Evolutionary conservation across 2,329 filamentous ascomycete genomes (phyloP).

Genomic region (Conoideocrella luteorostrata): DNA sequence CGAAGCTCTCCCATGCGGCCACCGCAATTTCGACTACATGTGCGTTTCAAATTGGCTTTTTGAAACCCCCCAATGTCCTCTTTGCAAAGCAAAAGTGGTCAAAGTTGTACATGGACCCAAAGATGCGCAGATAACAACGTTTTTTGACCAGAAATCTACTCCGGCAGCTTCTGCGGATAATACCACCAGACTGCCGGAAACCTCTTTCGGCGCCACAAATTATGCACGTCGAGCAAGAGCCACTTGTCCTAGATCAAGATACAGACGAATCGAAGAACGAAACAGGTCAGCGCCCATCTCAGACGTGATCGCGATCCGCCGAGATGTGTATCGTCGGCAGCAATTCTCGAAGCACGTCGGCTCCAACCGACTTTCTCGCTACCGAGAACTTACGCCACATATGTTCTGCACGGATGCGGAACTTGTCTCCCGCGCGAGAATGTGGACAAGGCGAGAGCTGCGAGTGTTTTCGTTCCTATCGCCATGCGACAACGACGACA

Average conservation of each 20-base stretch:
- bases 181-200: too few relatives aligned
- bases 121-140: slow-evolving; percentile 35
- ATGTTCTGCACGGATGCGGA: slow-evolving; percentile 58
- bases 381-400: slow-evolving; percentile 64
- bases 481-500: slow-evolving; percentile 19
- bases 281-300: background rate
- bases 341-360: slow-evolving; percentile 79
- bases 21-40: slow-evolving; percentile 76
- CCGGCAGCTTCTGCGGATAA: background rate
- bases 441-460: slow-evolving; percentile 78
- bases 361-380: slow-evolving; percentile 69
- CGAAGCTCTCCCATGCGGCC: slow-evolving; percentile 67
- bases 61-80: slow-evolving; percentile 64
- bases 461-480: slow-evolving; percentile 73
- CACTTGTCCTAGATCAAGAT: background rate
- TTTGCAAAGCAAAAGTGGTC: slow-evolving; percentile 58
- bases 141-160: slow-evolving; percentile 41
- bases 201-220: too few relatives aligned
- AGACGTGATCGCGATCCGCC: slow-evolving; percentile 42
- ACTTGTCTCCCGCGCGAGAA: slow-evolving; percentile 68
- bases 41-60: slow-evolving; percentile 81
- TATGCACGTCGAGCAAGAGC: background rate
- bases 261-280: slow-evolving; percentile 7
- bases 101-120: slow-evolving; percentile 61
- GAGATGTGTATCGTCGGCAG: slow-evolving; percentile 64